Evolutionary conservation across 768 basidiomycete species (phyloP), one percentile per base, ranked within the genome.

Genomic region (Dentipellis sp.): DNA sequence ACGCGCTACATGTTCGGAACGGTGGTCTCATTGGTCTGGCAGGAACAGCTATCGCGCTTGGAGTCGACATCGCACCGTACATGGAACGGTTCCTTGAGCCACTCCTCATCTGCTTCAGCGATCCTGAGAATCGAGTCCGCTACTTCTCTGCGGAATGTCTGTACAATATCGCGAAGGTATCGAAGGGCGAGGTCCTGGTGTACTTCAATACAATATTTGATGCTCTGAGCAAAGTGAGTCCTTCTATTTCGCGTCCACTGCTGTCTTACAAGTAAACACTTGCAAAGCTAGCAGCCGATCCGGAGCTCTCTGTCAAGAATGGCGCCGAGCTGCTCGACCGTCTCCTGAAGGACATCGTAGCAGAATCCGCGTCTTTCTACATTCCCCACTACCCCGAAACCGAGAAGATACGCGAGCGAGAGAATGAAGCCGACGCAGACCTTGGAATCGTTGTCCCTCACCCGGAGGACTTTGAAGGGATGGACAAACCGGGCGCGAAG

Each of bases 201-300:
- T 97, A 94, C 68, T 99, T 97, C 75, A 99, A 99, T 66, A 93
- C 94, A 56, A 92, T 98, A 55, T 99, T 99, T 64, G 97, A 98
- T 71, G 88, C 94, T 1, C 77, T 98, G 59, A 94, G 91, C 77
- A 98, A 97, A 78, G 95, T 94, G 64, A 56, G 80, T 64, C 21
- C 16, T 22, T 50, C 11, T 54, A 10, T n/a, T 47, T 0, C 3
- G 4, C 10, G 39, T 7, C 22, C 55, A 8, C 35, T 40, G 22
- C 34, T 5, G 35, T 40, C 8, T 22, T 11, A 42, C 54, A 23
- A 57, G 42, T 51, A 10, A 37, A 55, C 39, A 47, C 17, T 65
- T 29, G 48, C 48, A 35, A 50, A 98, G 95, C 90, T 99, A 58
- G 90, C 92, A 9, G 91, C 95, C 19, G 97, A 99, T 69, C 88